phyloP scores from a whole-genome alignment of 2,329 filamentous ascomycete species.

The Ceratocystis eucalypticola region DNA sequence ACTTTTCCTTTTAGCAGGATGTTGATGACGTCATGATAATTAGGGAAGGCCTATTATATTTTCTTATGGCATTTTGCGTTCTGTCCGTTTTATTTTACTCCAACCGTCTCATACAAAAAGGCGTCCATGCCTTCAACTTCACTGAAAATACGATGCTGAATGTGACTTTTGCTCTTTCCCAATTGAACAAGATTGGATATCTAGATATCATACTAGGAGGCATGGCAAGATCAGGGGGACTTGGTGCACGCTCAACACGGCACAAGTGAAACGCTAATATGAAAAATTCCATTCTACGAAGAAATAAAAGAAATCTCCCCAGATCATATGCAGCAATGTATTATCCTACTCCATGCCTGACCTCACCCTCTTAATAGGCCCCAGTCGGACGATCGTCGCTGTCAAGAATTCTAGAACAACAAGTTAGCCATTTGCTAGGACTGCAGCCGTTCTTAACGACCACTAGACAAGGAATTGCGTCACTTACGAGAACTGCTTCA shows the following conservation, averaged over 20 bases:
- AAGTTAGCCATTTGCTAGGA: conserved; percentile 31
- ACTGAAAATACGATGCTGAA: background rate
- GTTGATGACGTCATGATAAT: background rate
- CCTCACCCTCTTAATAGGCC: background rate
- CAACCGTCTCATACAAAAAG: background rate
- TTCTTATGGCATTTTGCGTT: background rate
- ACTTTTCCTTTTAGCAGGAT: background rate
- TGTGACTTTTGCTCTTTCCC: background rate
- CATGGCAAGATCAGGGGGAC: background rate
- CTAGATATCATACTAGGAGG: background rate
- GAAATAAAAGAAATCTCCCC: background rate
- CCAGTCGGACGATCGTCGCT: background rate
- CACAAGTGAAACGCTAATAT: background rate
- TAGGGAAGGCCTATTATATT: background rate
- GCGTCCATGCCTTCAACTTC: background rate
- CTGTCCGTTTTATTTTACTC: background rate
- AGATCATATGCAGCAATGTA: background rate
- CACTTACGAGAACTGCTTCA: conserved; percentile 56
- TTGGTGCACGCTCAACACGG: background rate
- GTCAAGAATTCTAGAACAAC: conserved; percentile 3
- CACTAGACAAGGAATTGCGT: background rate
- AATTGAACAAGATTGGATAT: background rate
- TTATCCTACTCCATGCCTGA: background rate
- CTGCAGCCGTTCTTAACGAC: conserved; percentile 41
- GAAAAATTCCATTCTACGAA: background rate